Percentiles rank a stretch among this genome's conserved stretches.
phyloP scores from a whole-genome alignment of 495 filamentous ascomycete species.

The Annulohypoxylon bovei region DNA sequence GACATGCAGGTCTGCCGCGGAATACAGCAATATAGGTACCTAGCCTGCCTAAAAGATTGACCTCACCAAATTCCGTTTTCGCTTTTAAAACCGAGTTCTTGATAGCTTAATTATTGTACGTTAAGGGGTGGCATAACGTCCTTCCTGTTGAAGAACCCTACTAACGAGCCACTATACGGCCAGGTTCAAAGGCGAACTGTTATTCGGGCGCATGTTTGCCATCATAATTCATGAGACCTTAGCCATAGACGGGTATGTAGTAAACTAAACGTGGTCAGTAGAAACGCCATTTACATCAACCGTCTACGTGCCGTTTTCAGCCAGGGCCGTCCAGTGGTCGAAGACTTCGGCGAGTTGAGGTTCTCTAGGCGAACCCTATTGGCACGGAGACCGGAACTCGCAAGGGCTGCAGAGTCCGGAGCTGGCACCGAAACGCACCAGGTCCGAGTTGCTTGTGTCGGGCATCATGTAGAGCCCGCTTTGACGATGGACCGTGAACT shows the following conservation, averaged over 20 bases:
- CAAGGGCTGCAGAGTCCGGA: slow-evolving; percentile 13
- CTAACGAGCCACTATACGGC: too few species aligned
- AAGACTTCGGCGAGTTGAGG: slow-evolving; percentile 1
- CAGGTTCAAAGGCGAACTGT: too few species aligned
- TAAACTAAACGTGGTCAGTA: slow-evolving; percentile 9
- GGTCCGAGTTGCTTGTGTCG: not conserved
- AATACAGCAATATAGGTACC: too few species aligned
- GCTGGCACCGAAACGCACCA: not conserved
- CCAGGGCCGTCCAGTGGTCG: not conserved
- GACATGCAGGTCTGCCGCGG: not conserved
- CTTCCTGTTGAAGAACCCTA: too few species aligned
- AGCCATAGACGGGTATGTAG: not conserved
- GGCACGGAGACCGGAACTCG: not conserved
- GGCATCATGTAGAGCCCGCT: not conserved
- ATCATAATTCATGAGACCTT: not conserved
- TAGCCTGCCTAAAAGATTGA: too few species aligned
- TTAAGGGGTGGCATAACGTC: too few species aligned
- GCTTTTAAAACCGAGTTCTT: too few species aligned
- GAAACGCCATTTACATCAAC: slow-evolving; percentile 1
- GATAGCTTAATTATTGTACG: not conserved
- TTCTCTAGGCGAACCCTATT: not conserved
- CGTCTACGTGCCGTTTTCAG: slow-evolving; percentile 3
- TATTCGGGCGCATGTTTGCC: too few species aligned
- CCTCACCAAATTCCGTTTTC: too few species aligned
- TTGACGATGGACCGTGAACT: slow-evolving; percentile 1